phyloP scores from a whole-genome alignment of 257 asterid genomes.

The Nicotiana noctiflora region DNA sequence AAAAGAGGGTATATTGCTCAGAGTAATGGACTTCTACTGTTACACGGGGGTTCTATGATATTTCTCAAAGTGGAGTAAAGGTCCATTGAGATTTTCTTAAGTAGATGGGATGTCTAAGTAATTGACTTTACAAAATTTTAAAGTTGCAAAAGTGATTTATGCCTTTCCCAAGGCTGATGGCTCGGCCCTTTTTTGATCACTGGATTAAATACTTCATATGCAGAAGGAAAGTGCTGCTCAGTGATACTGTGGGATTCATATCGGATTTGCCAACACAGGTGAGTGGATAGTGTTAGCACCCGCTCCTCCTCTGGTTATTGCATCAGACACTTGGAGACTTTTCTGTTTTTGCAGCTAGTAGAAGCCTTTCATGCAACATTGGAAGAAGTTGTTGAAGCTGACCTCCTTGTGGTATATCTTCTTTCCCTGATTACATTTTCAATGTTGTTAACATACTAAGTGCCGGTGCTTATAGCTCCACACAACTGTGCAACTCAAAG shows the following conservation, averaged over 20 bases:
- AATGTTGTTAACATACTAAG: not conserved
- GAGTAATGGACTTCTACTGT: not conserved
- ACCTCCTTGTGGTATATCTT: slow-evolving; percentile 84
- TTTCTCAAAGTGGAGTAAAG: not conserved
- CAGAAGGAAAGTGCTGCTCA: slow-evolving; percentile 89
- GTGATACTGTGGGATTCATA: slow-evolving; percentile 96
- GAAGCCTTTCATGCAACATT: slow-evolving; percentile 95
- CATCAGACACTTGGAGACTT: slow-evolving; percentile 1
- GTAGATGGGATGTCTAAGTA: not conserved
- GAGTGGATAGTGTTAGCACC: slow-evolving; percentile 8
- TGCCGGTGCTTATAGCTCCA: not conserved
- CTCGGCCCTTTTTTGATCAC: not conserved
- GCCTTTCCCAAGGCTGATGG: not conserved
- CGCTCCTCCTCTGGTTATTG: slow-evolving; percentile 12
- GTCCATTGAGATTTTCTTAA: not conserved
- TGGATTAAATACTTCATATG: not conserved
- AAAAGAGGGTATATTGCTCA: not conserved
- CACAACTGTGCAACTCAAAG: not conserved
- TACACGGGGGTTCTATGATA: not conserved
- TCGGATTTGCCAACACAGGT: slow-evolving; percentile 98
- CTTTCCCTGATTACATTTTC: not conserved
- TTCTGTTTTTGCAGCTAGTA: slow-evolving; percentile 55
- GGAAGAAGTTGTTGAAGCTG: slow-evolving; percentile 98
- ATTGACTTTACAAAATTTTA: not conserved
- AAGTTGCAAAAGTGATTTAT: slow-evolving; percentile 5